Evolutionary conservation across 495 filamentous ascomycete genomes (phyloP).

Genomic region (Bombardia bombarda): DNA sequence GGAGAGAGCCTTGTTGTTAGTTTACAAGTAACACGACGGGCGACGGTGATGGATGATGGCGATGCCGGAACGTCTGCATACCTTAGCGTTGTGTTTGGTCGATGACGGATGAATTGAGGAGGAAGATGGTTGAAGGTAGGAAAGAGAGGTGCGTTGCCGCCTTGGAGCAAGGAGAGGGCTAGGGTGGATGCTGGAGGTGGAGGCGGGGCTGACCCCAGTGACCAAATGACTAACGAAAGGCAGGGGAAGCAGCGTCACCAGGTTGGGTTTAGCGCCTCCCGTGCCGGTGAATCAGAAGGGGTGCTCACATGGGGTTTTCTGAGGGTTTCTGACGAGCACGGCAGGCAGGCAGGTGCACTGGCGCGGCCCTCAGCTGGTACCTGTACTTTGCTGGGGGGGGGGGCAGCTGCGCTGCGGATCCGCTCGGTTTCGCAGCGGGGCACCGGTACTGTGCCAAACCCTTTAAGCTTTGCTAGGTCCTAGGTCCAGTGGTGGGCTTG

Average conservation of each 20-base stretch:
- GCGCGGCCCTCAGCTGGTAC: conserved; percentile 5
- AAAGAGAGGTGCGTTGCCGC: conserved; percentile 14
- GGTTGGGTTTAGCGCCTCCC: conserved; percentile 6
- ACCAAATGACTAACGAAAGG: conserved; percentile 20
- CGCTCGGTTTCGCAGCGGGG: too few species aligned
- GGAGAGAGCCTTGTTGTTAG: too few species aligned
- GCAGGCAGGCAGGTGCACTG: background rate
- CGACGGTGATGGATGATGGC: background rate
- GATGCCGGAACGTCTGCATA: background rate
- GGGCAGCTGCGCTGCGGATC: too few species aligned
- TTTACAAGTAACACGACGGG: too few species aligned
- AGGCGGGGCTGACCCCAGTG: conserved; percentile 26
- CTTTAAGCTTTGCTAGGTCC: too few species aligned
- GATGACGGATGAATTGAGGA: conserved; percentile 1
- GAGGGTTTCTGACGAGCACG: background rate
- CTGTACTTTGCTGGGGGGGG: too few species aligned
- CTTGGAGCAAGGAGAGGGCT: conserved; percentile 11
- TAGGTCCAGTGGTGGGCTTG: too few species aligned
- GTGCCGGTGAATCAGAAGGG: conserved; percentile 21
- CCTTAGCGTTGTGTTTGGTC: background rate
- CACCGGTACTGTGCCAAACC: too few species aligned
- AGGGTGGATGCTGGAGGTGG: conserved; percentile 5
- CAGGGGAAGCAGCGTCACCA: conserved; percentile 2
- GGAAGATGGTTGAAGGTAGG: conserved; percentile 3
- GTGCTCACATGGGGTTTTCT: conserved; percentile 17